Conservation (phyloP, 306 rosid genomes). For the Medicago ruthenica region DNA sequence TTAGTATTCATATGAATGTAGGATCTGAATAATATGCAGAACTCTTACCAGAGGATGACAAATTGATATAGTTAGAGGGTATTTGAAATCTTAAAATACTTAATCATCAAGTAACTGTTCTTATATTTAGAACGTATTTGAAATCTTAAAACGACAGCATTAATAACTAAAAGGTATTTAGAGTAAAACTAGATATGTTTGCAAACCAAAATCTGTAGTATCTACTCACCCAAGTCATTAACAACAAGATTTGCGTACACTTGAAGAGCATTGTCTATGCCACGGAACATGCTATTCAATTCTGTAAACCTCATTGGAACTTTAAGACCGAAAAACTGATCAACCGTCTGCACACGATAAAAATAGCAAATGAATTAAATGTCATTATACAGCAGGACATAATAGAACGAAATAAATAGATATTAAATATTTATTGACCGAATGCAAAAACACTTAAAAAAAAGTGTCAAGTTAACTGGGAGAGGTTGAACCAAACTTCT, state of each 20-base stretch:
- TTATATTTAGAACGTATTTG: slow-evolving; percentile 1
- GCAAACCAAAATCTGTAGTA: slow-evolving; percentile 22
- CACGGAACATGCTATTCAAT: slow-evolving; percentile 85
- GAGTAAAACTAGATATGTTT: slow-evolving; percentile 4
- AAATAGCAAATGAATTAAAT: slow-evolving; percentile 35
- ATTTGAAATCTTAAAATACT: slow-evolving; percentile 23
- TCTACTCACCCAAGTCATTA: slow-evolving; percentile 74
- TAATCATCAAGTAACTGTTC: not conserved
- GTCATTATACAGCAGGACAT: slow-evolving; percentile 10
- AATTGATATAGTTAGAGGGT: not conserved
- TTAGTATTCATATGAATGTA: slow-evolving; percentile 34
- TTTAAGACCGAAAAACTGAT: slow-evolving; percentile 90
- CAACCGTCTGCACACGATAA: slow-evolving; percentile 79
- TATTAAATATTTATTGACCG: not conserved
- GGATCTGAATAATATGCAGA: slow-evolving; percentile 37
- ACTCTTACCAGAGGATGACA: slow-evolving; percentile 28
- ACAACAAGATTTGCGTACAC: slow-evolving; percentile 74
- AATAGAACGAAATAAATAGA: slow-evolving; percentile 1
- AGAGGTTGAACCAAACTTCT: not conserved
- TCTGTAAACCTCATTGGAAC: slow-evolving; percentile 97
- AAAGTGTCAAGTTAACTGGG: not conserved
- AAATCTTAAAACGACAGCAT: slow-evolving; percentile 9
- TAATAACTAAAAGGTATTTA: slow-evolving; percentile 14
- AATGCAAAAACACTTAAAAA: slow-evolving; percentile 25
- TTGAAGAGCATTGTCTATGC: slow-evolving; percentile 96